phyloP scores from a whole-genome alignment of 2,329 filamentous ascomycete genomes.

The Bisporella sp. region DNA sequence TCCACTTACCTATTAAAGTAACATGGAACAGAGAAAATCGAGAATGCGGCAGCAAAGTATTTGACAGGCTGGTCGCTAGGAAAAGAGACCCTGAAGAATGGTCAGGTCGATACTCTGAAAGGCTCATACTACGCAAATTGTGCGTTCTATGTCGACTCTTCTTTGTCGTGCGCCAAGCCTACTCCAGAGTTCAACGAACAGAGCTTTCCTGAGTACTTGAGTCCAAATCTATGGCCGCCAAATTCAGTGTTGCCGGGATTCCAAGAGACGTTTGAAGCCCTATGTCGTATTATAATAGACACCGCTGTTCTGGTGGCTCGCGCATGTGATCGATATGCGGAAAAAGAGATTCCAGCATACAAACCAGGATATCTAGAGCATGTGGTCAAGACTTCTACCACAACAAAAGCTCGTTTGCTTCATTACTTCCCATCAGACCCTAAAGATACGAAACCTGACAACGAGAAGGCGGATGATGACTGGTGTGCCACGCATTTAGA shows the following conservation, averaged over 20 bases:
- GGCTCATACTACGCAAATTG: conserved; percentile 82
- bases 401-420: conserved; percentile 83
- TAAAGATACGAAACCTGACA: conserved; percentile 28
- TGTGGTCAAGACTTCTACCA: conserved; percentile 77
- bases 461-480: conserved; percentile 60
- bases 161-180: conserved; percentile 55
- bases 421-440: conserved; percentile 77
- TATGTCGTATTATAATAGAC: conserved; percentile 84
- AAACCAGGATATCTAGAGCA: conserved; percentile 73
- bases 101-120: conserved; percentile 72
- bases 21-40: conserved; percentile 41
- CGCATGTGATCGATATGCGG: conserved; percentile 84
- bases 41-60: conserved; percentile 55
- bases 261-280: conserved; percentile 59
- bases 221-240: conserved; percentile 82
- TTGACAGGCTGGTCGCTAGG: conserved; percentile 73
- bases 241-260: conserved; percentile 68
- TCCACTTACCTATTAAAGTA: conserved; percentile 2
- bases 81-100: conserved; percentile 74
- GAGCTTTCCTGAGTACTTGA: conserved; percentile 81
- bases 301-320: conserved; percentile 80
- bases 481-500: conserved; percentile 93
- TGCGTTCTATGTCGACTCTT: conserved; percentile 64
- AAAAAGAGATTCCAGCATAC: conserved; percentile 71
- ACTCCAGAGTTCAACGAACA: conserved; percentile 48